Base-by-base conservation (phyloP, 169 alveolate genomes). In the Cryptosporidium bovis region DNA sequence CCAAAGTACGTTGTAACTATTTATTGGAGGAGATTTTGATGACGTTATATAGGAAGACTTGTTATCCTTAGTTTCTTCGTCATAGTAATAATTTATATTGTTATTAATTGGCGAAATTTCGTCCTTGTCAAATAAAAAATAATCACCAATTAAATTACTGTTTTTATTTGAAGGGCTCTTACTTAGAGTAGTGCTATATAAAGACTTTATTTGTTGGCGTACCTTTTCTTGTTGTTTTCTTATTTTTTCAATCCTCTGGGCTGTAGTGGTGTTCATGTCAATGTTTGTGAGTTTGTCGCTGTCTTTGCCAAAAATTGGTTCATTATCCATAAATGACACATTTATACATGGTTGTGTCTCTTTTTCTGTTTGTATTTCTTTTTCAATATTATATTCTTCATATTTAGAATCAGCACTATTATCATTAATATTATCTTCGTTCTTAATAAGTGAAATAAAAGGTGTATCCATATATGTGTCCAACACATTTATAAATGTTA, bases 211-310 rank as follows among this genome's bases (percentile, higher is more conserved):
- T 62, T 77, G 87, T 40, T 62, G 62, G 15, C 87, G 69, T 13
- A 77, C 87, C 33, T 77, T 77, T 46, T 77, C 87, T 40, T 77
- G 87, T 18, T 77, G 87, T 24, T 31, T 77, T 34, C 87, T 77
- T 36, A 77, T 77, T 44, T 71, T 24, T 31, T 77, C 87, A 36
- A 77, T 77, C 56, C 71, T 77, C 33, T 77, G 87, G 31, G 87
- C 87, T 10, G 87, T 77, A 33, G 69, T 77, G 48, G 31, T 60
- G 7, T 18, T 62, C 50, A 31, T 62, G 20, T 62, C 10, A 10
- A 5, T 53, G 20, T 53, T 20, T n/a, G 20, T 53, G 6, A 12
- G 20, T 16, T 53, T 53, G 1, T n/a, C 12, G 29, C 12, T 12
- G 6, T 13, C 33, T 3, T 53, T 53, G 10, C 2, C 48, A 8